Percentiles rank a stretch among this genome's conserved stretches.
Evolutionary conservation across 768 basidiomycete species (phyloP).

Genomic region (Dacryopinax spathularia): DNA sequence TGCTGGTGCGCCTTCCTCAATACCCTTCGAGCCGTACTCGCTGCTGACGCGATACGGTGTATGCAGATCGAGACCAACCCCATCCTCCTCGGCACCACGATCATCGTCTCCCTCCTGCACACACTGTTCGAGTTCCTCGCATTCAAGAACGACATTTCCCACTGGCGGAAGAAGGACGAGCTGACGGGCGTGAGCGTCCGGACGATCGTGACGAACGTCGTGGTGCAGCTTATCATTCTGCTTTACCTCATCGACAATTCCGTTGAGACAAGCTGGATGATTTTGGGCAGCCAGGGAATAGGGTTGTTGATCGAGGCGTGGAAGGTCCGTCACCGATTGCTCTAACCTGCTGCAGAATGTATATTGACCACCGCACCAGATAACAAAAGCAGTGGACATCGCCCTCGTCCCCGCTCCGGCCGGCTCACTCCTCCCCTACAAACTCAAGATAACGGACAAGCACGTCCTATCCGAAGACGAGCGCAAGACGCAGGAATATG

Average conservation of each 20-base stretch:
- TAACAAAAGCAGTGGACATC: conserved; percentile 85
- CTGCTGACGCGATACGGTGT: background rate
- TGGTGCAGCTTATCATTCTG: conserved; percentile 79
- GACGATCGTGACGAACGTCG: conserved; percentile 76
- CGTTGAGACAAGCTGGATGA: conserved; percentile 96
- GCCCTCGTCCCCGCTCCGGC: conserved; percentile 43
- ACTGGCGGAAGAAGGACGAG: conserved; percentile 91
- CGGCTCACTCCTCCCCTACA: conserved; percentile 62
- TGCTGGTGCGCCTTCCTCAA: conserved; percentile 37
- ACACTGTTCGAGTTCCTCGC: conserved; percentile 91
- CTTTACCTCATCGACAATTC: conserved; percentile 92
- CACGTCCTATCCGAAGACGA: conserved; percentile 94
- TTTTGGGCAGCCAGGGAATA: conserved; percentile 72
- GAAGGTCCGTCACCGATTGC: conserved; percentile 44
- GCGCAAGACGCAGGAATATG: conserved; percentile 95
- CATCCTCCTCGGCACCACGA: conserved; percentile 55
- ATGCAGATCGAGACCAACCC: conserved; percentile 42
- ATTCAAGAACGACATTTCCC: conserved; percentile 86
- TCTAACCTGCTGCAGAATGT: background rate
- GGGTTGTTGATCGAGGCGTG: conserved; percentile 81
- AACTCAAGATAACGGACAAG: conserved; percentile 79
- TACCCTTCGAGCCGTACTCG: background rate
- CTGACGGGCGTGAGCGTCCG: conserved; percentile 90
- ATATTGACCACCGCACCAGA: conserved; percentile 33
- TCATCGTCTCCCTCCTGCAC: conserved; percentile 73